Percentiles rank a stretch among this genome's conserved stretches.
Evolutionary conservation across 1,139 yeast species (phyloP).

Genomic region (Suhomyces atakaporum): DNA sequence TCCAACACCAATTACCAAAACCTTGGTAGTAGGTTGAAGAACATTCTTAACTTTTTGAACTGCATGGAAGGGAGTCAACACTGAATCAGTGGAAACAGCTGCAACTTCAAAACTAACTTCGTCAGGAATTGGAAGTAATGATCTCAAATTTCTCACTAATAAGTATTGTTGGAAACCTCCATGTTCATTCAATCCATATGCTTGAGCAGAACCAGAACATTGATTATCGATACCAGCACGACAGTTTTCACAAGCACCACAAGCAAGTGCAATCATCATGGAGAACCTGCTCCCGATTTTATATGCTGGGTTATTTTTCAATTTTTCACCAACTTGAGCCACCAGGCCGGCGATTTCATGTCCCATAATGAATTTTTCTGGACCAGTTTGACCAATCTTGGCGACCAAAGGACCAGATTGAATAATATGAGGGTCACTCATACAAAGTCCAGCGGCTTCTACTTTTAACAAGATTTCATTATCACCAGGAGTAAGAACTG

Average conservation of each 20-base stretch:
- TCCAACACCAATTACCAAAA: constrained; percentile 50
- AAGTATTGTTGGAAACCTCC: constrained; percentile 56
- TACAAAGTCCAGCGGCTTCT: constrained; percentile 56
- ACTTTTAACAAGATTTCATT: constrained; percentile 46
- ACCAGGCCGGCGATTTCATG: constrained; percentile 59
- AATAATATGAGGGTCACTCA: constrained; percentile 51
- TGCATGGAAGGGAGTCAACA: constrained; percentile 55
- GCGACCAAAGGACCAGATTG: constrained; percentile 23
- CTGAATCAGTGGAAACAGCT: constrained; percentile 53
- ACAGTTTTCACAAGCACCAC: constrained; percentile 48
- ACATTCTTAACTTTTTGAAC: constrained; percentile 38
- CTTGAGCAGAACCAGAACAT: constrained; percentile 29
- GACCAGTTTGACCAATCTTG: constrained; percentile 15
- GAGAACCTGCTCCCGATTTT: constrained; percentile 40
- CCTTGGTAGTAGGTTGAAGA: constrained; percentile 39
- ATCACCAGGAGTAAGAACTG: constrained; percentile 40
- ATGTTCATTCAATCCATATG: constrained; percentile 46
- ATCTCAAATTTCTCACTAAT: constrained; percentile 36
- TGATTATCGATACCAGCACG: constrained; percentile 45
- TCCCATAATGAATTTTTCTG: constrained; percentile 50
- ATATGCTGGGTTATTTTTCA: constrained; percentile 28
- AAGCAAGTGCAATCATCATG: constrained; percentile 38
- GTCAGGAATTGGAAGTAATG: constrained; percentile 49
- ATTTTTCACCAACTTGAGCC: constrained; percentile 39
- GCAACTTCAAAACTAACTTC: constrained; percentile 47